A percentile compares a stretch with the other conserved stretches of the same genome.
These are phyloP conservation scores for Candida albicans DNA, from an alignment of 1,139 yeast genomes.

Conservation along the genomic window DNA sequence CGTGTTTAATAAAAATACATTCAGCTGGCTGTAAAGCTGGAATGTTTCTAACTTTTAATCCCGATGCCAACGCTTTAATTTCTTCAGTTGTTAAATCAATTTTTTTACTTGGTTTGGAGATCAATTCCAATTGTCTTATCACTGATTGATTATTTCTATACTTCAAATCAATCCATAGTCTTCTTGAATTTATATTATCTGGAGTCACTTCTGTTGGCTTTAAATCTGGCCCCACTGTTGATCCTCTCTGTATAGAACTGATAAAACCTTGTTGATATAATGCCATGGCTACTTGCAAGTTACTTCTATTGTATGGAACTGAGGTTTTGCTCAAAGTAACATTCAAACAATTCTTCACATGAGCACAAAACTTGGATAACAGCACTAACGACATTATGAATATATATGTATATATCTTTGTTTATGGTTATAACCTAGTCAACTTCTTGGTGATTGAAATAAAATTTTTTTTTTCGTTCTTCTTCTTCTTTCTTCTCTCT, in stretches of 20 bases:
- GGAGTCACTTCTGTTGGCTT: conserved; percentile 78
- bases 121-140: conserved; percentile 65
- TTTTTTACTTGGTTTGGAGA: conserved; percentile 83
- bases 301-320: conserved; percentile 81
- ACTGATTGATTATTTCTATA: conserved; percentile 83
- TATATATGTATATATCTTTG: not conserved
- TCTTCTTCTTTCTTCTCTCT: not conserved
- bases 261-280: conserved; percentile 90
- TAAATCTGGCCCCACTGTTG: conserved; percentile 84
- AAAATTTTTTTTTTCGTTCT: not conserved
- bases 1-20: conserved; percentile 57
- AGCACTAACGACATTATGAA: conserved; percentile 75
- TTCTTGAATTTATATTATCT: conserved; percentile 81
- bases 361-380: conserved; percentile 84
- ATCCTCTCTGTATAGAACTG: conserved; percentile 81
- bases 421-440: not conserved
- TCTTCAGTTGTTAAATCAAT: conserved; percentile 65
- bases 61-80: conserved; percentile 71
- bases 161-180: conserved; percentile 90
- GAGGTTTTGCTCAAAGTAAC: conserved; percentile 75
- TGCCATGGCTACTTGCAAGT: conserved; percentile 79
- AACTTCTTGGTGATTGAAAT: not conserved
- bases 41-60: conserved; percentile 71
- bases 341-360: conserved; percentile 82
- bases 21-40: conserved; percentile 91